A percentile compares a stretch with the other conserved stretches of the same genome.
Conservation (phyloP, 306 rosid species). For the Medicago arabica region DNA sequence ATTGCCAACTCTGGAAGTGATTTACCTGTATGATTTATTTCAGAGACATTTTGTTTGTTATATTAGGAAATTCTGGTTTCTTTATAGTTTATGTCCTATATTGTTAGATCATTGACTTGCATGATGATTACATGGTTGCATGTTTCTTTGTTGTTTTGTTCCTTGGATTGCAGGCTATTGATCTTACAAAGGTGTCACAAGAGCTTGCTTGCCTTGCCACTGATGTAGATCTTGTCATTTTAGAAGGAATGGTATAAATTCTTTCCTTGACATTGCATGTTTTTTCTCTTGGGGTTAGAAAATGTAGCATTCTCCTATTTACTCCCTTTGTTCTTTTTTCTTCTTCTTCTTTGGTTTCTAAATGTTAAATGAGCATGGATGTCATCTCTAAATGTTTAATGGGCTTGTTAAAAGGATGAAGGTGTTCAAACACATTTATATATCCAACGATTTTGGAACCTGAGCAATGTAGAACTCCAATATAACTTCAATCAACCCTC, state of each 20-base stretch:
- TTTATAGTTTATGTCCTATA: neutral
- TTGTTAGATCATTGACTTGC: neutral
- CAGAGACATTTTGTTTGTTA: slow-evolving; percentile 2
- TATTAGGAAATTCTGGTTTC: neutral
- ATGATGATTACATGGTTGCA: slow-evolving; percentile 16
- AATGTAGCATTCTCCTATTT: too few species aligned
- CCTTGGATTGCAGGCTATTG: slow-evolving; percentile 63
- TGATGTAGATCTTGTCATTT: slow-evolving; percentile 83
- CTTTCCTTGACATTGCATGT: slow-evolving; percentile 22
- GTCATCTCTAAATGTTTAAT: too few species aligned
- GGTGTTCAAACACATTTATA: too few species aligned
- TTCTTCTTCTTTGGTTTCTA: too few species aligned
- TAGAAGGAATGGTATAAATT: slow-evolving; percentile 91
- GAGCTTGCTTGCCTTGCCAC: slow-evolving; percentile 73
- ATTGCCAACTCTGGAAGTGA: slow-evolving; percentile 89
- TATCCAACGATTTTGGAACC: too few species aligned
- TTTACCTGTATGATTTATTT: slow-evolving; percentile 73
- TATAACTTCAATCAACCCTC: too few species aligned
- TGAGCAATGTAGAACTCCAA: too few species aligned
- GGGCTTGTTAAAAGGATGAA: too few species aligned
- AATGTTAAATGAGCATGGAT: too few species aligned
- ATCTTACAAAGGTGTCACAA: slow-evolving; percentile 77
- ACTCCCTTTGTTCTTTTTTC: too few species aligned
- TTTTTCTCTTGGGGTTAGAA: neutral
- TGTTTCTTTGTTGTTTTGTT: slow-evolving; percentile 37